Evolutionary conservation across 2,329 filamentous ascomycete genomes (phyloP), one percentile per base, ranked within the genome.

Genomic region (Hysterium pulicare): DNA sequence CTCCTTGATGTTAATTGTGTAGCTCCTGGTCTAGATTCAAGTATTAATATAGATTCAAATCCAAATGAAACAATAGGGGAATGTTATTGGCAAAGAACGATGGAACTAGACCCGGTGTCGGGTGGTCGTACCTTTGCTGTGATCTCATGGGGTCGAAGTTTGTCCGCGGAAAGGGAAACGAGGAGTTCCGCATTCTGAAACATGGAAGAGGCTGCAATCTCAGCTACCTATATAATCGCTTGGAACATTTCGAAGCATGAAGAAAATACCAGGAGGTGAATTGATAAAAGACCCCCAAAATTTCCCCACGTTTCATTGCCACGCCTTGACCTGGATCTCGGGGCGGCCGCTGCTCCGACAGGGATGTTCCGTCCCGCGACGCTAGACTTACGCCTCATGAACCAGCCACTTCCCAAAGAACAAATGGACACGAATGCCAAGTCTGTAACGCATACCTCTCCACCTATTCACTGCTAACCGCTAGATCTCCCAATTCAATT

Each of bases 351-450:
- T n/a, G n/a, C n/a, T n/a, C n/a, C n/a, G 13, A 13, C 24, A 28
- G 24, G 24, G 24, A 13, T 28, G 24, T 8, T 13, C 13, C 8
- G 24, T 13, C 8, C 24, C 7, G 24, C 24, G 13, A 7, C 8
- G 24, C 24, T 13, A 28, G 8, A 8, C 13, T 28, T 28, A 7
- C 8, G 8, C 24, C 24, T 28, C 24, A 7, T 28, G 24, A 13
- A 28, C 13, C 24, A 28, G 24, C 24, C 24, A 33, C 32, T 8
- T 16, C 32, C 15, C 13, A n/a, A 15, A 16, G 16, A n/a, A n/a
- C n/a, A 8, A 33, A 19, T 19, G 32, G 32, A n/a, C 32, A 33
- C 32, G 32, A 33, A 33, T 33, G 32, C 32, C 32, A 33, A 33
- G 32, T 33, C 32, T 15, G 16, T 19, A 16, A 7, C 32, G 8